Base-by-base conservation (phyloP, 306 rosid genomes). In the Heteromeles arbutifolia region DNA sequence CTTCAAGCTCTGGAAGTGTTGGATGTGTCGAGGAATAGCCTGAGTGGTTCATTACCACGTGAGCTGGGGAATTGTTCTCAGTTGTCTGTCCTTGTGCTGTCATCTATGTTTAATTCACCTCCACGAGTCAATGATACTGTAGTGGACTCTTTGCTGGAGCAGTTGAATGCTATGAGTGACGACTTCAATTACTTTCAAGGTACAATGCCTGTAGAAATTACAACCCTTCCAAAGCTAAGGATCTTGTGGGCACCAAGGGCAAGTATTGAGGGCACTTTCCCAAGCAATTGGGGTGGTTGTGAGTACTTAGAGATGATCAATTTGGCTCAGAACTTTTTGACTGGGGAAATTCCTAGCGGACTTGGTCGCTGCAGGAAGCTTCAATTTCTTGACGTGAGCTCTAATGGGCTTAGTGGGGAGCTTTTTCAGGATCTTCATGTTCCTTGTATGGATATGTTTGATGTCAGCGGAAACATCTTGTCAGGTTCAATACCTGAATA, bases 11-110 rank as follows among this genome's bases (percentile, higher is more conserved):
- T 93, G 24, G 75, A 88, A 77, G 87, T 91, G 73, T 65, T 93
- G 74, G 98, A 93, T 83, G 91, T 93, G 85, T 93, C 98, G 0
- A 87, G 98, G 82, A 93, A 93, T 76, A 84, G 87, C 66, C 92
- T 93, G 25, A 84, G 92, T 44, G 89, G 96, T 74, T 65, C 80
- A 0, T 80, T 93, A 32, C 98, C 98, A 5, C 28, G 28, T 0
- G 85, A 82, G 82, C 92, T 93, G 28, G 97, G 97, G 72, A 90
- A 88, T 39, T 93, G 97, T 78, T 69, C 67, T 4, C 77, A 83
- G 75, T 74, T 93, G 81, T 82, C 91, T 22, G 91, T 90, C 2
- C 87, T 93, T 39, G 97, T 93, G 81, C 86, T 93, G 3, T 93
- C 98, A 1, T 91, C 92, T 76, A 82, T 87, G 43, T 90, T 87